phyloP scores from a whole-genome alignment of 1,284 basidiomycete genomes.

The Psilocybe mexicana region DNA sequence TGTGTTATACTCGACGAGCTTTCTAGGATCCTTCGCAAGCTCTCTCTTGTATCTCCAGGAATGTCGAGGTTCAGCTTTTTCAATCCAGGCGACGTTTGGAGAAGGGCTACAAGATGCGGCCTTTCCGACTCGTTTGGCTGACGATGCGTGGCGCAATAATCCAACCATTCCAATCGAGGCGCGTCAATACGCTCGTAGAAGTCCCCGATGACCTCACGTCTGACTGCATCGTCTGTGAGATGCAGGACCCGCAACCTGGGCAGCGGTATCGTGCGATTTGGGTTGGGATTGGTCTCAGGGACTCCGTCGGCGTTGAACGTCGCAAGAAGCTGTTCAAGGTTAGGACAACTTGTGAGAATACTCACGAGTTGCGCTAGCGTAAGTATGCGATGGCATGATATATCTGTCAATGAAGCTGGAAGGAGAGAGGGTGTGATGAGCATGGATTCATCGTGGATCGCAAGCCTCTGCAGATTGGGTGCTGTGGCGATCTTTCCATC shows the following conservation, averaged over 20 bases:
- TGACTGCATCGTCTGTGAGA: not conserved
- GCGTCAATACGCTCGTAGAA: not conserved
- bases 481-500: not conserved
- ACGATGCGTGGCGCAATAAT: not conserved
- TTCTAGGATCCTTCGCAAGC: not conserved
- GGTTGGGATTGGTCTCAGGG: no score
- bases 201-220: not conserved
- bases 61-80: not conserved
- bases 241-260: not conserved
- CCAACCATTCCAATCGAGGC: not conserved
- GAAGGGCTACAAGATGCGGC: not conserved
- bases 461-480: not conserved
- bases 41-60: not conserved
- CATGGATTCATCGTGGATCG: not conserved
- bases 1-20: not conserved
- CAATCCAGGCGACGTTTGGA: not conserved
- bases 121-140: not conserved
- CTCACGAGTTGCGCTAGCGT: not conserved
- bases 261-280: not conserved
- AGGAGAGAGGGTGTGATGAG: not conserved
- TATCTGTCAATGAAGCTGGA: not conserved
- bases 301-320: not conserved
- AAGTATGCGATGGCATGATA: not conserved
- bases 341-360: not conserved
- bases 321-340: not conserved